Conservation (phyloP, 73 alveolate species). For the Tetrahymena malaccensis region DNA sequence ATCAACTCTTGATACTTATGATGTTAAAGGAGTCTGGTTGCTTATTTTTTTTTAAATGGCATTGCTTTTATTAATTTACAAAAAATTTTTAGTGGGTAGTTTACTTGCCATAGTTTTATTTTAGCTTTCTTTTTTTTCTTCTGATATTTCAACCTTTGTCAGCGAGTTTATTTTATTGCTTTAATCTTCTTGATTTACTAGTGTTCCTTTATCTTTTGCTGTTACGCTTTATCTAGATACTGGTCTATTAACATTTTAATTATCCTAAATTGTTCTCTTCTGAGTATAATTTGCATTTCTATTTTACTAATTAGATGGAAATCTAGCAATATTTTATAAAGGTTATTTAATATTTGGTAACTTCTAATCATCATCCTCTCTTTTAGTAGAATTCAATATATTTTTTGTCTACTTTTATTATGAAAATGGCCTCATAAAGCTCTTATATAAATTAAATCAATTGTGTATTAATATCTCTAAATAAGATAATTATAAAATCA, state of each 20-base stretch:
- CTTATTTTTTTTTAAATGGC: background rate
- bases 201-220: background rate
- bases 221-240: background rate
- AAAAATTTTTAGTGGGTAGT: background rate
- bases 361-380: background rate
- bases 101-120: background rate
- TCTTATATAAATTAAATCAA: background rate
- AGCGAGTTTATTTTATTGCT: background rate
- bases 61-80: background rate
- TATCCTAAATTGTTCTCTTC: background rate
- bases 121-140: background rate
- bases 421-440: background rate
- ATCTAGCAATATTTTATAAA: background rate
- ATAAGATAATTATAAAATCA: background rate
- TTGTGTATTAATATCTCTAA: background rate
- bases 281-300: background rate
- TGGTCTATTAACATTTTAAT: background rate
- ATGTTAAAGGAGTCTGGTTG: background rate
- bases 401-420: background rate
- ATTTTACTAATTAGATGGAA: background rate
- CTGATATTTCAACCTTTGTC: background rate
- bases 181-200: background rate
- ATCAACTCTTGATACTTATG: background rate
- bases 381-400: background rate
- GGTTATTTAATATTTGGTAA: background rate